Evolutionary conservation across 2,329 filamentous ascomycete genomes (phyloP).

Genomic region (Colletotrichum tamarilloi): DNA sequence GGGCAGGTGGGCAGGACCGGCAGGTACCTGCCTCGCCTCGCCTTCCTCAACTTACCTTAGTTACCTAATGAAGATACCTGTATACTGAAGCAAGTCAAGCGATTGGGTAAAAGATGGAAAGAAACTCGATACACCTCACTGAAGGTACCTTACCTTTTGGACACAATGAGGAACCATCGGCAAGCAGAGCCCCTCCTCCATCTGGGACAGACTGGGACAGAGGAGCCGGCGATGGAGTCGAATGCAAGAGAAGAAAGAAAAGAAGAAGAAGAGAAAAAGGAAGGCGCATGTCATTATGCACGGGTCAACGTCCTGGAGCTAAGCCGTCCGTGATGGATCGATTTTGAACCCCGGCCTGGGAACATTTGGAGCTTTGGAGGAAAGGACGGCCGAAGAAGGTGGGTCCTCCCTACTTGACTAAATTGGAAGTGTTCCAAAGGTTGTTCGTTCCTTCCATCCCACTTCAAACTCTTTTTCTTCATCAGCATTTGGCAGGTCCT

Average conservation of each 20-base stretch:
- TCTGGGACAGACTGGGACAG: constrained; percentile 35
- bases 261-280: constrained; percentile 8
- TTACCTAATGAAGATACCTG: not conserved
- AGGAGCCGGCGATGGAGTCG: constrained; percentile 37
- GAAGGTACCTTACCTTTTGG: not conserved
- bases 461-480: not conserved
- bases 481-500: no score
- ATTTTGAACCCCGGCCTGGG: constrained; percentile 16
- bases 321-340: not conserved
- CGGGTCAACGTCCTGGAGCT: not conserved
- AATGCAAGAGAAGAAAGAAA: constrained; percentile 19
- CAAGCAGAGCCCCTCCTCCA: not conserved
- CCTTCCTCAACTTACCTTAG: not conserved
- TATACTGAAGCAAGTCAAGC: not conserved
- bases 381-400: constrained; percentile 10
- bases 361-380: not conserved
- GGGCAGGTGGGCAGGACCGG: not conserved
- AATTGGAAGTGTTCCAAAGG: not conserved
- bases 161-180: not conserved
- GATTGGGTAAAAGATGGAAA: not conserved
- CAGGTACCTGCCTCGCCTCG: not conserved
- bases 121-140: not conserved
- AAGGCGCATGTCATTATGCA: constrained; percentile 27
- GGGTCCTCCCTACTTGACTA: not conserved
- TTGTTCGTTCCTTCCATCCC: not conserved